Base-by-base conservation (phyloP, 441 rosid species). In the Bruguiera hainesii region DNA sequence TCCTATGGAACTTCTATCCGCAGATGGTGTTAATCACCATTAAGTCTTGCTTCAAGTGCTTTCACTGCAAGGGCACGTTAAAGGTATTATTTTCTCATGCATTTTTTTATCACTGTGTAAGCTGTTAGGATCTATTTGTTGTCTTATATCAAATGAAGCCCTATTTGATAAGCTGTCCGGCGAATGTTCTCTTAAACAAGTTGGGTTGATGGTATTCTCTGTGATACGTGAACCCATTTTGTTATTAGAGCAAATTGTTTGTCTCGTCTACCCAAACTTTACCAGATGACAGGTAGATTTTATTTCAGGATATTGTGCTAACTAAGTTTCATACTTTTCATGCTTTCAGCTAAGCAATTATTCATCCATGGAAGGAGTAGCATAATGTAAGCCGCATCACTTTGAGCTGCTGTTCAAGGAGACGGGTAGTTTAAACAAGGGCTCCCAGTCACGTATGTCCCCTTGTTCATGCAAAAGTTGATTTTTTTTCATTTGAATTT, bases 391-490 rank as follows among this genome's bases (percentile, higher is more conserved):
- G 84, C 98, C 99, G 26, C 26, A 26, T 73, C 99, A 90, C 69
- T 92, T 90, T 77, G 98, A 89, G 82, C 98, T 89, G 79, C 89
- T 91, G 62, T 94, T 94, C 82, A 94, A 87, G 85, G 97, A 94
- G 81, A 69, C 89, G 26, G 98, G 97, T 42, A 95, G 81, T 63
- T 95, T 89, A 80, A 89, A 74, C 88, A 92, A 92, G 85, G 92
- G 90, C 73, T 92, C 90, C 74, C 91, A 86, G 73, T 89, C 99
- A 49, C 90, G 97, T 90, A 83, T 64, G 97, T 33, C 72, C 16
- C 56, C 62, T 67, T 68, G 26, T 25, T 56, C 39, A 46, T 68
- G 30, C n/a, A 31, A 13, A 33, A 39, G 63, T 37, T 33, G 60
- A 26, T 49, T 15, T 63, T 23, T 58, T 2, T 65, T 63, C 28